Conservation (phyloP, 768 basidiomycete genomes). For the Sporobolomyces pararoseus region DNA sequence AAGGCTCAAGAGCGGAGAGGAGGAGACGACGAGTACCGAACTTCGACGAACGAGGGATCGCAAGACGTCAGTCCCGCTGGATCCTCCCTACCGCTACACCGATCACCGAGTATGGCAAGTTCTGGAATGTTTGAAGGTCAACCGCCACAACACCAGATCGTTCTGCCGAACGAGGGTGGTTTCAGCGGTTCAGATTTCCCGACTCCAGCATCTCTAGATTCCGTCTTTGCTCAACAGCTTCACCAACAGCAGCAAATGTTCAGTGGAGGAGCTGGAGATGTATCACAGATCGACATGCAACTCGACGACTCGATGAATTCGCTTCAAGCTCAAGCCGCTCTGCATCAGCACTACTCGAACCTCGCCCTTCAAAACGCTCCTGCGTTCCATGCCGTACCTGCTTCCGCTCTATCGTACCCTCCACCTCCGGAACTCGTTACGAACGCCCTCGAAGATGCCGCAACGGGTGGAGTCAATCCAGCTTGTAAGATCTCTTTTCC, state of each 20-base stretch:
- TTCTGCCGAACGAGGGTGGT: background rate
- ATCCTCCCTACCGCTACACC: background rate
- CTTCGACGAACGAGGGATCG: constrained; percentile 18
- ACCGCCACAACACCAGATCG: background rate
- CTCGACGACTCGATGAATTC: constrained; percentile 16
- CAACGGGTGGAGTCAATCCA: constrained; percentile 8
- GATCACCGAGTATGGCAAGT: constrained; percentile 23
- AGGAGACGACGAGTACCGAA: constrained; percentile 13
- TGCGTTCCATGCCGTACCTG: constrained; percentile 2
- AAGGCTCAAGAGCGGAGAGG: constrained; percentile 4
- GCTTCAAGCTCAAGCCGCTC: constrained; percentile 31
- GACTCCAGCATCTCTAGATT: constrained; percentile 18
- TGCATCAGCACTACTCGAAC: constrained; percentile 32
- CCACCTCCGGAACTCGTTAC: constrained; percentile 27
- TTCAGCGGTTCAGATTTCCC: background rate
- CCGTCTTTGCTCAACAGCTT: constrained; percentile 15
- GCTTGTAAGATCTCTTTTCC: constrained; percentile 10
- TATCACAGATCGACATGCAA: constrained; percentile 17
- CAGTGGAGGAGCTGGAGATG: background rate
- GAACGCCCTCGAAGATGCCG: constrained; percentile 26
- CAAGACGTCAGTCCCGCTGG: constrained; percentile 21
- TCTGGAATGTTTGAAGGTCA: constrained; percentile 11
- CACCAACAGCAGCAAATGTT: constrained; percentile 17
- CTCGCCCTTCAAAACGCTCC: constrained; percentile 5
- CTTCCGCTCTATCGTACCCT: constrained; percentile 27